Percentiles rank a stretch among this genome's conserved stretches.
Conservation (phyloP, 192 early-diverging fungal species). For the Glomus cerebriforme region DNA sequence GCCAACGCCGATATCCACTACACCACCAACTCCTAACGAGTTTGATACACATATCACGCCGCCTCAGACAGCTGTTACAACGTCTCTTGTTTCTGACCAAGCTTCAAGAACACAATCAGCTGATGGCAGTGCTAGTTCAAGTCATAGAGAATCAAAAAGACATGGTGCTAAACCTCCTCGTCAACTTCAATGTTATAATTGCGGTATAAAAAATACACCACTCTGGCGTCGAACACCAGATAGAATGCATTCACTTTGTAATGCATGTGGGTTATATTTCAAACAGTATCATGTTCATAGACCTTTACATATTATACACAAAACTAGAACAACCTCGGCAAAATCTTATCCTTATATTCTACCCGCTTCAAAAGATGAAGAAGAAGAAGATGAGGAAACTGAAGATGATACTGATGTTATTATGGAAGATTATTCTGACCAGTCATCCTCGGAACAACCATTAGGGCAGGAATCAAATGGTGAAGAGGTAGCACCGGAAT, state of each 20-base stretch:
- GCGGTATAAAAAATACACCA: slow-evolving; percentile 80
- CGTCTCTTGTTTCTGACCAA: slow-evolving; percentile 7
- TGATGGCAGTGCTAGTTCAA: background rate
- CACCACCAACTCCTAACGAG: slow-evolving; percentile 28
- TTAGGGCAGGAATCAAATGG: slow-evolving; percentile 2
- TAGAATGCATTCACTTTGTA: slow-evolving; percentile 85
- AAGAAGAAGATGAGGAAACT: background rate
- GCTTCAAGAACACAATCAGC: background rate
- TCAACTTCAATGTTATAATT: slow-evolving; percentile 71
- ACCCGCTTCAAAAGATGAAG: slow-evolving; percentile 14
- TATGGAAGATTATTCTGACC: background rate
- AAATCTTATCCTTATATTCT: slow-evolving; percentile 32
- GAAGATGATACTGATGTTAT: background rate
- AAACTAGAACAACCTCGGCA: slow-evolving; percentile 34
- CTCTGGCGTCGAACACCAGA: slow-evolving; percentile 83
- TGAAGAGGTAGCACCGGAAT: background rate
- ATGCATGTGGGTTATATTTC: slow-evolving; percentile 90
- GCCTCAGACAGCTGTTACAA: background rate
- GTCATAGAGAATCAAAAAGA: slow-evolving; percentile 37
- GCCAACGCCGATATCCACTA: slow-evolving; percentile 23
- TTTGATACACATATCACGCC: slow-evolving; percentile 10
- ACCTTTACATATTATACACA: slow-evolving; percentile 65
- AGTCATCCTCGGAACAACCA: slow-evolving; percentile 9
- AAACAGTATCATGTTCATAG: slow-evolving; percentile 86
- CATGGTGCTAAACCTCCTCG: slow-evolving; percentile 42